These are phyloP conservation scores for Lactarius deliciosus DNA, from an alignment of 768 basidiomycete species.

Conservation along the genomic window DNA sequence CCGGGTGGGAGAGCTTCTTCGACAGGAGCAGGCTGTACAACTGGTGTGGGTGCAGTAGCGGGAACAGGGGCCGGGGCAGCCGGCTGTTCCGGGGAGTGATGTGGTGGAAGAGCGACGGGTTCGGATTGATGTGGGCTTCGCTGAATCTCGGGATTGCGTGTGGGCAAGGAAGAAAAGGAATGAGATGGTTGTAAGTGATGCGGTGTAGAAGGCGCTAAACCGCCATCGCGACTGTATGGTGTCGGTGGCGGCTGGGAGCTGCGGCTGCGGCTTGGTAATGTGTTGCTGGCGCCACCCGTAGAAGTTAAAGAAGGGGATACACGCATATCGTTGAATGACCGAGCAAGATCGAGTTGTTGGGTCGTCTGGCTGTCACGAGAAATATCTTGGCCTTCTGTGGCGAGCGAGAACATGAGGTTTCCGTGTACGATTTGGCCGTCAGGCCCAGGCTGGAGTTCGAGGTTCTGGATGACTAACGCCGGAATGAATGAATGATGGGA, in stretches of 20 bases:
- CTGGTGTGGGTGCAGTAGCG: slow-evolving; percentile 30
- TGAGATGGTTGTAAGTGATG: slow-evolving; percentile 22
- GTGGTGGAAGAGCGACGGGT: neutral
- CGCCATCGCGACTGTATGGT: slow-evolving; percentile 1
- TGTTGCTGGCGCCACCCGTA: neutral
- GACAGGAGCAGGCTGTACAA: slow-evolving; percentile 36
- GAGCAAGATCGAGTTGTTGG: slow-evolving; percentile 28
- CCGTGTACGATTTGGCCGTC: slow-evolving; percentile 82
- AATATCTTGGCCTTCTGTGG: slow-evolving; percentile 34
- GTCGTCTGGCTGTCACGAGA: slow-evolving; percentile 23
- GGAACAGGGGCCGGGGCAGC: slow-evolving; percentile 17
- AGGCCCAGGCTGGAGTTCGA: slow-evolving; percentile 69
- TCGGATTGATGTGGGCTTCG: slow-evolving; percentile 20
- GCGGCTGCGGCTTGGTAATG: slow-evolving; percentile 20
- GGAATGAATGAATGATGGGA: slow-evolving; percentile 1
- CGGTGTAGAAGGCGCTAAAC: slow-evolving; percentile 14
- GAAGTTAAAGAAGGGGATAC: slow-evolving; percentile 7
- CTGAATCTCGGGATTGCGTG: slow-evolving; percentile 32
- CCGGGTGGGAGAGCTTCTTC: slow-evolving; percentile 71
- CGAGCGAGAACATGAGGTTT: slow-evolving; percentile 66
- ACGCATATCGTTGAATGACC: slow-evolving; percentile 21
- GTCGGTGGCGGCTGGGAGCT: slow-evolving; percentile 11
- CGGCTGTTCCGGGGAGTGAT: slow-evolving; percentile 12
- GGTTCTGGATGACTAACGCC: slow-evolving; percentile 60
- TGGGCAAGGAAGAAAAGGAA: slow-evolving; percentile 21